Evolutionary conservation across 108 stramenopile species (phyloP), one percentile per base, ranked within the genome.

Genomic region (Nitzschia inconspicua): DNA sequence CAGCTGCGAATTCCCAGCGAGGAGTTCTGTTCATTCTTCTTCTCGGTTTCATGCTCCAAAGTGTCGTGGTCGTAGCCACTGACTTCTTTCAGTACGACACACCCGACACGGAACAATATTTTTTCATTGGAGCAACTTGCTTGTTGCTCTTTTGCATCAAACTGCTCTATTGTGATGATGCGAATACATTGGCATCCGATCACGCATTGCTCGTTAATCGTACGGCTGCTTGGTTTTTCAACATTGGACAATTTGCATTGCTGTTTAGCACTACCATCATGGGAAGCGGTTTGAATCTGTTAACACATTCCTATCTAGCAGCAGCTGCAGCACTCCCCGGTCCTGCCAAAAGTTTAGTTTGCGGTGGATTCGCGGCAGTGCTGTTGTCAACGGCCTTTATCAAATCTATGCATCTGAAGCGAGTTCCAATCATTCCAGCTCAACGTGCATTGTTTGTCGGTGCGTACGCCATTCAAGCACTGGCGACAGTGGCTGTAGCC

Each of bases 61-160:
- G 77, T 57, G 73, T 91, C 23, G 80, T 91, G 2, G 68, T 82
- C 24, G 84, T 78, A 3, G 89, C 89, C 1, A 77, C 76, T 42
- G 84, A 82, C 18, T 91, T 85, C 57, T 91, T 91, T 68, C 79
- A 84, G 27, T 91, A 88, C 64, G 68, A 83, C 48, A 75, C 68
- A 4, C 89, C 89, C 8, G 68, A 60, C 27, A 55, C 41, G 36
- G 63, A 77, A 53, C 74, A 84, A 46, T 91, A 87, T 52, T 54
- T 69, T 0, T 91, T 88, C 43, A 54, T 91, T 25, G 86, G 86
- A 16, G 52, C 80, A 16, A 62, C 77, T 31, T 86, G 86, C 65
- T 68, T 91, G 34, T 61, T 91, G 34, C 68, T 91, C 27, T 91
- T 87, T 71, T 85, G 80, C 59, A 87, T 88, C 63, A 91, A 91